A percentile compares a stretch with the other conserved stretches of the same genome.
phyloP scores from a whole-genome alignment of 148 eudicot species.

The Rhododendron kiyosumense region DNA sequence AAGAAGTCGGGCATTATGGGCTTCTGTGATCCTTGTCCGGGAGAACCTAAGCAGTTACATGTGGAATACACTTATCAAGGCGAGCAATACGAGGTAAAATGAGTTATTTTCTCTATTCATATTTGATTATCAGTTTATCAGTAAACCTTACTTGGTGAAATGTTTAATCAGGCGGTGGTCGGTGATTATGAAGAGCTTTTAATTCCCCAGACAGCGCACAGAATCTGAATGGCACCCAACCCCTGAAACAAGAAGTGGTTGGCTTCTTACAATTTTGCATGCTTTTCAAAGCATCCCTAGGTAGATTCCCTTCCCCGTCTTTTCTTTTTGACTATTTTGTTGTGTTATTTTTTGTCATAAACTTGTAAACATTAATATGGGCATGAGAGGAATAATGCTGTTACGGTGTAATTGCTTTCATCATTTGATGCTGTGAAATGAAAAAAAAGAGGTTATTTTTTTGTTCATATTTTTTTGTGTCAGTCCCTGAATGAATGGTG shows the following conservation, averaged over 20 bases:
- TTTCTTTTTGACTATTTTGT: not conserved
- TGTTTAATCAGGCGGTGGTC: conserved; percentile 45
- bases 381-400: not conserved
- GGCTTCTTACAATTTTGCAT: conserved; percentile 17
- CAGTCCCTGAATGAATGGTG: not conserved
- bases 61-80: conserved; percentile 62
- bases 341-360: not conserved
- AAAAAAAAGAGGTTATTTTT: not conserved
- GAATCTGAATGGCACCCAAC: conserved; percentile 21
- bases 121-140: too few species aligned
- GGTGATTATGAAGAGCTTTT: conserved; percentile 59
- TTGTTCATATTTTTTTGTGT: not conserved
- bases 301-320: not conserved
- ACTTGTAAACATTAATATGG: not conserved
- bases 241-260: conserved; percentile 1
- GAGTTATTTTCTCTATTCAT: conserved; percentile 3
- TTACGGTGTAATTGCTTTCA: not conserved
- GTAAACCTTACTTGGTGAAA: not conserved
- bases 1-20: conserved; percentile 99
- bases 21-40: conserved; percentile 94
- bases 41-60: conserved; percentile 63
- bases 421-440: not conserved
- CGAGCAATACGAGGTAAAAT: conserved; percentile 48
- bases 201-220: conserved; percentile 61
- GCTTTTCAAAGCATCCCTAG: conserved; percentile 4